phyloP scores from a whole-genome alignment of 768 basidiomycete species.

The Phanerodontia chrysosporium region DNA sequence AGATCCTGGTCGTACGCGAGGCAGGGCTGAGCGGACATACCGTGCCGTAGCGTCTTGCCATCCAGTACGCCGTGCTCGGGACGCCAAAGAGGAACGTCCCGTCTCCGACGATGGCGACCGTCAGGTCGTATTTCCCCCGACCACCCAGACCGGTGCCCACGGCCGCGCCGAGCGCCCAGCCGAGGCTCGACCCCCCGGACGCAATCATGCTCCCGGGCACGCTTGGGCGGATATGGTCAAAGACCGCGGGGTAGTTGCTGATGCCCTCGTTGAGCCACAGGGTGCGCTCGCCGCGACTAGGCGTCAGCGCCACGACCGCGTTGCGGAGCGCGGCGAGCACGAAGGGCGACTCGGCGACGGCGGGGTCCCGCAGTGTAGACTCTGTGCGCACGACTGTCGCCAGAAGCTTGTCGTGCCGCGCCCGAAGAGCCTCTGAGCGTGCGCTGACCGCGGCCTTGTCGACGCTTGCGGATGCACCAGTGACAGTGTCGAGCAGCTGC shows the following conservation, averaged over 20 bases:
- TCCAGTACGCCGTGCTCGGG: conserved; percentile 68
- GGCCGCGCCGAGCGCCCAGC: conserved; percentile 64
- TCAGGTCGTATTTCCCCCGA: conserved; percentile 42
- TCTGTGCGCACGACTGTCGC: neutral
- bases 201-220: conserved; percentile 45
- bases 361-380: neutral
- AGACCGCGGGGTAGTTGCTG: conserved; percentile 49
- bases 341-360: conserved; percentile 34
- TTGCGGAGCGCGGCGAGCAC: conserved; percentile 46
- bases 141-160: conserved; percentile 53
- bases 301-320: conserved; percentile 35
- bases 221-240: conserved; percentile 55
- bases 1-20: neutral
- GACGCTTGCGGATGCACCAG: neutral
- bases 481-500: conserved; percentile 37
- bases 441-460: neutral
- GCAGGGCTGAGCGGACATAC: conserved; percentile 32
- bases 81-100: conserved; percentile 66
- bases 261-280: conserved; percentile 63
- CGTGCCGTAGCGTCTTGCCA: conserved; percentile 63
- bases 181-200: conserved; percentile 64
- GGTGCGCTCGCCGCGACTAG: conserved; percentile 31
- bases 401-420: conserved; percentile 6
- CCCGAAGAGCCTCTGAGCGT: conserved; percentile 7
- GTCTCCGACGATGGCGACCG: conserved; percentile 61